A percentile compares a stretch with the other conserved stretches of the same genome.
phyloP scores from a whole-genome alignment of 192 early-diverging fungal species.

The Helicostylum pulchrum region DNA sequence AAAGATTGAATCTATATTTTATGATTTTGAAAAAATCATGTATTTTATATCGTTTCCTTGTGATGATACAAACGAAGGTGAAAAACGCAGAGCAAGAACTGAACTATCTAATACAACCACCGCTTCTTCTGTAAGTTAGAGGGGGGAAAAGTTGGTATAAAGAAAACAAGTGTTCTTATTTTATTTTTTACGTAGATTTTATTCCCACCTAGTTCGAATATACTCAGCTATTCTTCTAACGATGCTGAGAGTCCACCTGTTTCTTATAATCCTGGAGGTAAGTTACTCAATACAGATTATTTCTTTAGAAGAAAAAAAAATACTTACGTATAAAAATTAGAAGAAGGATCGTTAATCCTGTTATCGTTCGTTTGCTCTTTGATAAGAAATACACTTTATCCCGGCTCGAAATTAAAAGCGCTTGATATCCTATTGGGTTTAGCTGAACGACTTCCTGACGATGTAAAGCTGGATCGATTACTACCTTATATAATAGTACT shows the following conservation, averaged over 20 bases:
- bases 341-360: constrained; percentile 70
- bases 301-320: background rate
- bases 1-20: constrained; percentile 71
- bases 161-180: background rate
- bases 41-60: constrained; percentile 46
- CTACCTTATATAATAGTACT: constrained; percentile 75
- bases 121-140: constrained; percentile 20
- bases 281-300: too few species aligned
- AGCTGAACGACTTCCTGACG: constrained; percentile 62
- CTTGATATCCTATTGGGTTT: constrained; percentile 73
- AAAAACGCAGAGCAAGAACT: constrained; percentile 11
- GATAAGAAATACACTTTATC: constrained; percentile 67
- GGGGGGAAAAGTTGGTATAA: background rate
- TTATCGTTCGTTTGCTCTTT: constrained; percentile 63
- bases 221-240: constrained; percentile 22
- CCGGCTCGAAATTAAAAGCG: constrained; percentile 66
- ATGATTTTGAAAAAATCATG: constrained; percentile 71
- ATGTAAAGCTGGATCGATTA: constrained; percentile 69
- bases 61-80: constrained; percentile 8
- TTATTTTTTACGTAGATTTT: background rate
- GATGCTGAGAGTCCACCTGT: background rate
- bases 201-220: constrained; percentile 32
- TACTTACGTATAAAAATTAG: constrained; percentile 16
- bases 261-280: constrained; percentile 18
- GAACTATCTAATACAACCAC: constrained; percentile 24